Evolutionary conservation across 768 basidiomycete genomes (phyloP).

Genomic region (Calvatia gigantea): DNA sequence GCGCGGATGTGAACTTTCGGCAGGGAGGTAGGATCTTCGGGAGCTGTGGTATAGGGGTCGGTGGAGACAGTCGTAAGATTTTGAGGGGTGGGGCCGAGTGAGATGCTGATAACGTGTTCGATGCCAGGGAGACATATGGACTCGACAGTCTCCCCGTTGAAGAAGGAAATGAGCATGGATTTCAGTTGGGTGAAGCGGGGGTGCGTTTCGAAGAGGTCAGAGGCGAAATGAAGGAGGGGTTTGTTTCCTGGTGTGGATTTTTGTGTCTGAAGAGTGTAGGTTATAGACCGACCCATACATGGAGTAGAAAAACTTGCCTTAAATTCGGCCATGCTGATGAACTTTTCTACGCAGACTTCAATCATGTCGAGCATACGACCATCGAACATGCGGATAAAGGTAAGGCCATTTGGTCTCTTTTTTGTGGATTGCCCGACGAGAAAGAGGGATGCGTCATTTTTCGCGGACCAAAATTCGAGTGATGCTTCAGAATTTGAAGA

Average conservation of each 20-base stretch:
- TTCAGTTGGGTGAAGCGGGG: constrained; percentile 91
- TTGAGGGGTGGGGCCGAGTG: constrained; percentile 62
- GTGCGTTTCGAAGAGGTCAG: constrained; percentile 92
- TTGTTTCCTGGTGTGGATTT: constrained; percentile 89
- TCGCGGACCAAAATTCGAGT: constrained; percentile 88
- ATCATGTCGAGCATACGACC: constrained; percentile 89
- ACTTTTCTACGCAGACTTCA: constrained; percentile 86
- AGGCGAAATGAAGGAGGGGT: constrained; percentile 94
- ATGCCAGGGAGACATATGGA: constrained; percentile 80
- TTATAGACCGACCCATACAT: background rate
- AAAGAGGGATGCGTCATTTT: constrained; percentile 94
- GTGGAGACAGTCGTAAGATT: constrained; percentile 42
- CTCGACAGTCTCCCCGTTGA: constrained; percentile 84
- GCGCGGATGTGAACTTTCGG: constrained; percentile 88
- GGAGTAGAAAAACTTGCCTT: constrained; percentile 55
- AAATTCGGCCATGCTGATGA: constrained; percentile 75
- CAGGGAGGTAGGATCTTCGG: constrained; percentile 44
- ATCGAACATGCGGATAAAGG: constrained; percentile 85
- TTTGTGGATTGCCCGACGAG: constrained; percentile 89
- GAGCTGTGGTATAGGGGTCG: constrained; percentile 20
- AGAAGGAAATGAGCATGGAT: constrained; percentile 86
- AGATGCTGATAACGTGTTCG: constrained; percentile 85
- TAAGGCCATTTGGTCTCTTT: constrained; percentile 86
- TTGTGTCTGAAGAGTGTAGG: constrained; percentile 51
- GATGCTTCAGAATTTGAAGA: constrained; percentile 37